A percentile compares a stretch with the other conserved stretches of the same genome.
Evolutionary conservation across 257 asterid genomes (phyloP).

Genomic region (Penstemon eatonii): DNA sequence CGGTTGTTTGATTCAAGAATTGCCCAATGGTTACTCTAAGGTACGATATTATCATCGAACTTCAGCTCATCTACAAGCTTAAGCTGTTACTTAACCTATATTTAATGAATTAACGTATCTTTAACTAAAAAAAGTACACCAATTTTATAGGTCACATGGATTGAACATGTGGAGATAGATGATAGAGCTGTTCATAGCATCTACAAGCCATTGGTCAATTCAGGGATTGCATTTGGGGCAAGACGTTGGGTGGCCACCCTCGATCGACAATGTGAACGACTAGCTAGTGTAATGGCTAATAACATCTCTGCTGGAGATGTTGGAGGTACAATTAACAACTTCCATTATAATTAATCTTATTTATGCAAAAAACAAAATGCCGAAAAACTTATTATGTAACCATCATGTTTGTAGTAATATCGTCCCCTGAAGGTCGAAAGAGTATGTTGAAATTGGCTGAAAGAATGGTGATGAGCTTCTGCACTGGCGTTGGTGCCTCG

Average conservation of each 20-base stretch:
- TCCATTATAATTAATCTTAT: too few species aligned
- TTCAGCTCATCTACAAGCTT: too few species aligned
- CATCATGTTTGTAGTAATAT: slow-evolving; percentile 37
- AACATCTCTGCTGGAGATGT: slow-evolving; percentile 51
- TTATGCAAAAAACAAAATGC: too few species aligned
- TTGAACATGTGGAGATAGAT: slow-evolving; percentile 56
- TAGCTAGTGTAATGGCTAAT: slow-evolving; percentile 48
- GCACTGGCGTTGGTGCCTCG: slow-evolving; percentile 60
- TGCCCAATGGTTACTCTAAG: slow-evolving; percentile 65
- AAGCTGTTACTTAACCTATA: too few species aligned
- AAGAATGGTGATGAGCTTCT: slow-evolving; percentile 61
- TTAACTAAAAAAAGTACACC: background rate
- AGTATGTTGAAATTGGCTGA: slow-evolving; percentile 57
- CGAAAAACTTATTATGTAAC: too few species aligned
- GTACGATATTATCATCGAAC: slow-evolving; percentile 15
- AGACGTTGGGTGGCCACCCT: slow-evolving; percentile 52
- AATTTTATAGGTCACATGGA: slow-evolving; percentile 47
- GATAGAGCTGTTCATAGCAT: slow-evolving; percentile 47
- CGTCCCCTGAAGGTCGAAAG: slow-evolving; percentile 49
- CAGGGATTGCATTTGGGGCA: slow-evolving; percentile 57
- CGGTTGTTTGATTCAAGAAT: slow-evolving; percentile 59
- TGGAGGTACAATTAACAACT: slow-evolving; percentile 30
- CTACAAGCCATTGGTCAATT: slow-evolving; percentile 44
- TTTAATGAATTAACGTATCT: background rate
- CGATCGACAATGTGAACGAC: slow-evolving; percentile 55